Evolutionary conservation across 2,329 filamentous ascomycete species (phyloP).

Genomic region (Epichloe sylvatica): DNA sequence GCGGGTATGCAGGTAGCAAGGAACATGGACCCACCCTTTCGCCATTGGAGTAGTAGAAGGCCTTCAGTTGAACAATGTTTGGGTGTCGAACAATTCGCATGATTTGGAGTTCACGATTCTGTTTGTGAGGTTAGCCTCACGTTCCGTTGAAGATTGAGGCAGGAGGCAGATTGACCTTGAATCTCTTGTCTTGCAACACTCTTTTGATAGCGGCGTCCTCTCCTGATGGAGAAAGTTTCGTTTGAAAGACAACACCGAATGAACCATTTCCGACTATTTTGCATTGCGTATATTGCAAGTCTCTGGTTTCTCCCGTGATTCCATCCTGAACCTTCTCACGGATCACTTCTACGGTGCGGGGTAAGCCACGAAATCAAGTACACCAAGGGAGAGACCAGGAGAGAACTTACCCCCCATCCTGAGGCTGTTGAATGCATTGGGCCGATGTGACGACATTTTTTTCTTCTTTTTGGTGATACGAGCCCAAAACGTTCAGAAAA

Average conservation of each 20-base stretch:
- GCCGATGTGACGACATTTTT: conserved; percentile 77
- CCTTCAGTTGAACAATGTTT: conserved; percentile 97
- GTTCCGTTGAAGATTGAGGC: no score
- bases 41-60: conserved; percentile 98
- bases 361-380: conserved; percentile 13
- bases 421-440: conserved; percentile 72
- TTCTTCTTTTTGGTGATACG: conserved; percentile 12
- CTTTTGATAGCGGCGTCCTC: conserved; percentile 99
- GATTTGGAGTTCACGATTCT: conserved; percentile 98
- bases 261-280: conserved; percentile 99
- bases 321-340: conserved; percentile 99
- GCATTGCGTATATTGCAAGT: conserved; percentile 97
- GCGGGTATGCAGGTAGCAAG: background rate
- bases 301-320: conserved; percentile 87
- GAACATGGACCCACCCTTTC: conserved; percentile 56
- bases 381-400: conserved; percentile 4
- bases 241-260: conserved; percentile 98
- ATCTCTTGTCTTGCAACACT: conserved; percentile 96
- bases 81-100: conserved; percentile 99
- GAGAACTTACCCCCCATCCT: conserved; percentile 82
- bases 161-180: conserved; percentile 56
- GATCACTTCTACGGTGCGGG: conserved; percentile 60
- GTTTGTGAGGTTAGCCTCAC: conserved; percentile 4
- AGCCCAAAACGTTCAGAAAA: conserved; percentile 13
- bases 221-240: conserved; percentile 91